phyloP scores from a whole-genome alignment of 441 rosid species.

The Pelargonium myrrhifolium region DNA sequence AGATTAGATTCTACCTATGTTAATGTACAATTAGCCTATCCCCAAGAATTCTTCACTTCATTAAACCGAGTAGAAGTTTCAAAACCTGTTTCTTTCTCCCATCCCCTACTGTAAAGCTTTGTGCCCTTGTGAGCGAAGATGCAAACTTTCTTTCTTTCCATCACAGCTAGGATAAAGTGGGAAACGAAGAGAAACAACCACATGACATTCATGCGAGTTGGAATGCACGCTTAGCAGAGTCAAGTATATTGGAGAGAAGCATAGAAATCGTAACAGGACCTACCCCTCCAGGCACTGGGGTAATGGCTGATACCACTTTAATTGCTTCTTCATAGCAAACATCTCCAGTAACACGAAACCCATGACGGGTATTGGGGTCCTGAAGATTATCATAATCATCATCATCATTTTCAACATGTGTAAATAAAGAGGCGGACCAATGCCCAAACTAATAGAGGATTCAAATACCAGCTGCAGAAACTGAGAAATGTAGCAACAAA shows the following conservation, averaged over 20 bases:
- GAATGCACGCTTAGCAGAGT: slow-evolving; percentile 24
- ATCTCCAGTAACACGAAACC: slow-evolving; percentile 21
- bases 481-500: neutral
- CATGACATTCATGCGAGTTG: slow-evolving; percentile 5
- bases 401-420: too few species aligned
- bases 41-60: neutral
- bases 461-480: neutral
- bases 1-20: neutral
- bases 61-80: neutral
- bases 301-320: slow-evolving; percentile 23
- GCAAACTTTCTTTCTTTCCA: neutral
- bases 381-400: slow-evolving; percentile 3
- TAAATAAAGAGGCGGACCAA: too few species aligned
- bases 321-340: slow-evolving; percentile 28
- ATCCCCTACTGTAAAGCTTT: too few species aligned
- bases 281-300: slow-evolving; percentile 29
- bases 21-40: neutral
- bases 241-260: slow-evolving; percentile 29
- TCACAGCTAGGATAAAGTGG: neutral
- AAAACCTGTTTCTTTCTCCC: neutral
- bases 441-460: neutral
- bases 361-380: slow-evolving; percentile 12
- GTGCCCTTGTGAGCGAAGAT: neutral
- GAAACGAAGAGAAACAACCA: neutral
- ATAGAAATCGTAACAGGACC: slow-evolving; percentile 24